A percentile compares a stretch with the other conserved stretches of the same genome.
Evolutionary conservation across 2,329 filamentous ascomycete species (phyloP).

Genomic region (Fusarium bulbicola): DNA sequence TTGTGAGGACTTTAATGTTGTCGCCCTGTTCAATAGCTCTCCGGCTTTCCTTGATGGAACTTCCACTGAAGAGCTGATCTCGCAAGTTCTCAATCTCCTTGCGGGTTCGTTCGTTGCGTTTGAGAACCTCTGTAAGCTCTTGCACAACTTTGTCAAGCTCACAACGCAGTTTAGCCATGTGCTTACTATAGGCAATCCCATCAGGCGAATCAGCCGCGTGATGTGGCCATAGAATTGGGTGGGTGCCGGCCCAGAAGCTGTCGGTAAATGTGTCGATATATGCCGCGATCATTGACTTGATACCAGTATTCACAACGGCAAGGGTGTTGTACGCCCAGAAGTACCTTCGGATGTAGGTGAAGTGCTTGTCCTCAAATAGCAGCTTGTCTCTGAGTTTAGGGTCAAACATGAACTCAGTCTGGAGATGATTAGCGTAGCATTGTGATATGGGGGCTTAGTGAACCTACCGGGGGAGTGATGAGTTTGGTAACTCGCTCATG

Average conservation of each 20-base stretch:
- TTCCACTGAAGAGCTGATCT: constrained; percentile 71
- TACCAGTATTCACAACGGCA: constrained; percentile 66
- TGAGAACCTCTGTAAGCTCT: constrained; percentile 57
- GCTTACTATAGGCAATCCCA: constrained; percentile 58
- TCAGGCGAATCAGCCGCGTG: constrained; percentile 55
- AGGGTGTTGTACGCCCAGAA: constrained; percentile 71
- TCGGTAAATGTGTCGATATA: constrained; percentile 67
- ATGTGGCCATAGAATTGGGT: constrained; percentile 65
- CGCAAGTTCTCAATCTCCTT: constrained; percentile 65
- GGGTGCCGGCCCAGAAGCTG: constrained; percentile 65
- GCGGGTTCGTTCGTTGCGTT: constrained; percentile 62
- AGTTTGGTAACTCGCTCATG: constrained; percentile 66
- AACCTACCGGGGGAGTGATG: constrained; percentile 55
- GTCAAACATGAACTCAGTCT: constrained; percentile 67
- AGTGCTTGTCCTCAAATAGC: constrained; percentile 68
- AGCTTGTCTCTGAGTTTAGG: constrained; percentile 63
- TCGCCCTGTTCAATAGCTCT: constrained; percentile 71
- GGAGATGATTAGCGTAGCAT: constrained; percentile 10
- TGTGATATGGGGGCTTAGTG: neutral
- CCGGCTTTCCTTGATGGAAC: constrained; percentile 68
- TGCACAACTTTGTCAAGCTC: constrained; percentile 63
- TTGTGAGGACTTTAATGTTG: constrained; percentile 68
- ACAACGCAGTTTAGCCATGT: constrained; percentile 55
- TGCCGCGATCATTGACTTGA: constrained; percentile 65
- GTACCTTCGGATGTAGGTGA: constrained; percentile 69